Percentiles rank a stretch among this genome's conserved stretches.
phyloP scores from a whole-genome alignment of 352 stramenopile genomes.

The Phytophthora pseudosyringae region DNA sequence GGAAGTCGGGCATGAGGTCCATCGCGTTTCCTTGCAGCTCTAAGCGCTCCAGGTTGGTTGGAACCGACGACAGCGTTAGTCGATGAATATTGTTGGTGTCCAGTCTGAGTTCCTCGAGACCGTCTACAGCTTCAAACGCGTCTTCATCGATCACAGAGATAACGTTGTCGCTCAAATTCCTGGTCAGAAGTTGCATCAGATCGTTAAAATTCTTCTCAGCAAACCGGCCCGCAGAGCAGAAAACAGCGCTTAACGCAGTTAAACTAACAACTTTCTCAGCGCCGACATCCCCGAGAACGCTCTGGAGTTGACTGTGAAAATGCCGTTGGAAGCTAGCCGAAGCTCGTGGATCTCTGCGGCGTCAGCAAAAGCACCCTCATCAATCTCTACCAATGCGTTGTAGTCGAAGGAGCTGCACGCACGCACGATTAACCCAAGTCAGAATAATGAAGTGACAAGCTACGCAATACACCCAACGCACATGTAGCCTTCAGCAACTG shows the following conservation, averaged over 20 bases:
- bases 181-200: constrained; percentile 12
- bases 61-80: constrained; percentile 48
- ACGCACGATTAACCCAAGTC: constrained; percentile 4
- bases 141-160: constrained; percentile 64
- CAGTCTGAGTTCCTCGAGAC: constrained; percentile 49
- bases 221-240: not conserved
- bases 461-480: constrained; percentile 28
- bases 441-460: not conserved
- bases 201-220: not conserved
- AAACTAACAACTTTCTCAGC: constrained; percentile 57
- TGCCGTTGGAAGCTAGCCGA: constrained; percentile 56
- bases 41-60: constrained; percentile 45
- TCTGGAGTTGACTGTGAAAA: constrained; percentile 63
- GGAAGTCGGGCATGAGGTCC: constrained; percentile 63
- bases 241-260: not conserved
- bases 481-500: constrained; percentile 61
- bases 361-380: constrained; percentile 47
- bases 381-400: constrained; percentile 67
- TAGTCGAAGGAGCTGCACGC: constrained; percentile 62
- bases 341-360: constrained; percentile 57
- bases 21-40: constrained; percentile 63
- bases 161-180: constrained; percentile 75
- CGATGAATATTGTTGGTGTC: constrained; percentile 58
- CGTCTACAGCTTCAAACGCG: constrained; percentile 55
- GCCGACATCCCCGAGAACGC: constrained; percentile 63